These are phyloP conservation scores for Starmerella stellata DNA, from an alignment of 805 yeast genomes.

Conservation along the genomic window DNA sequence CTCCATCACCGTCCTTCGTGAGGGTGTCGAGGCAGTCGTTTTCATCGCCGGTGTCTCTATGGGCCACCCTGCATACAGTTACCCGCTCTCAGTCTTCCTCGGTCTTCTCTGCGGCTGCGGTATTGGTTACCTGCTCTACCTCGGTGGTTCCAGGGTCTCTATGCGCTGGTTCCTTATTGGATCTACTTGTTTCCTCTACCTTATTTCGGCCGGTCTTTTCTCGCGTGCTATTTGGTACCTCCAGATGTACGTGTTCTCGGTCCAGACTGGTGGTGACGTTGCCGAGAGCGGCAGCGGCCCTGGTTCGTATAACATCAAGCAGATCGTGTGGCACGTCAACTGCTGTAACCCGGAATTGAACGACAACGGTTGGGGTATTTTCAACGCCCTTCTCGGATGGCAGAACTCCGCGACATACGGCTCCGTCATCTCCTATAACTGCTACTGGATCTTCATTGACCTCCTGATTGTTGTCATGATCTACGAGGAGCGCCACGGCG, in stretches of 20 bases:
- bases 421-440: constrained; percentile 70
- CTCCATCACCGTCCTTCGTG: constrained; percentile 78
- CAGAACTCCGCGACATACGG: constrained; percentile 92
- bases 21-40: constrained; percentile 91
- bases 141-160: constrained; percentile 67
- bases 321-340: constrained; percentile 87
- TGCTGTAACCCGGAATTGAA: constrained; percentile 78
- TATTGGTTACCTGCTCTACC: constrained; percentile 57
- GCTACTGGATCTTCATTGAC: constrained; percentile 67
- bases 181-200: constrained; percentile 75
- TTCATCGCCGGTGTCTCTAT: constrained; percentile 93
- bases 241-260: constrained; percentile 47
- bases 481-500: constrained; percentile 70
- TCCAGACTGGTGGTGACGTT: constrained; percentile 80
- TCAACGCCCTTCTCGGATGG: constrained; percentile 91
- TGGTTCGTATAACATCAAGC: constrained; percentile 71
- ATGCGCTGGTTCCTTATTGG: constrained; percentile 70
- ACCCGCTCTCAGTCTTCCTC: constrained; percentile 82
- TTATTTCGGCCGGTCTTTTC: constrained; percentile 82
- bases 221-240: constrained; percentile 88
- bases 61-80: constrained; percentile 44
- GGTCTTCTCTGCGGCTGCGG: constrained; percentile 65
- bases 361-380: constrained; percentile 87
- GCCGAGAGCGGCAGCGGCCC: constrained; percentile 86
- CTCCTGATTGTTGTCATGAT: constrained; percentile 40